phyloP scores from a whole-genome alignment of 2,329 filamentous ascomycete genomes.

The Cladosporium sp. region DNA sequence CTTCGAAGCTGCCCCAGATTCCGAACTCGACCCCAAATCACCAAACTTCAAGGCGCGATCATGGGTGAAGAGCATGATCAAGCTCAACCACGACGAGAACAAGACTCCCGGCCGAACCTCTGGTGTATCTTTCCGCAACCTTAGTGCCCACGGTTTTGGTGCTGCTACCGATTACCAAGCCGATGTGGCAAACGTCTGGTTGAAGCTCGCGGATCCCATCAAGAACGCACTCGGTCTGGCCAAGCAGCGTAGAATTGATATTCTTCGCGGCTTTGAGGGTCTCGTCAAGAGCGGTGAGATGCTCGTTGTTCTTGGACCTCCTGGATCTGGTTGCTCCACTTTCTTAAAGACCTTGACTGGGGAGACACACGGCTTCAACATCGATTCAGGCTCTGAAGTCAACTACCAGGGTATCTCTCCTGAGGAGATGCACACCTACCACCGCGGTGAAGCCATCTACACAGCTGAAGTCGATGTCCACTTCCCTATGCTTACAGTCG shows the following conservation, averaged over 20 bases:
- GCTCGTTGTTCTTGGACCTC: slow-evolving; percentile 72
- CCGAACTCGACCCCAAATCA: slow-evolving; percentile 48
- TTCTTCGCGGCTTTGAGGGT: slow-evolving; percentile 67
- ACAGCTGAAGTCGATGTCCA: slow-evolving; percentile 82
- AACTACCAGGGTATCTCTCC: slow-evolving; percentile 79
- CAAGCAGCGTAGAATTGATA: slow-evolving; percentile 51
- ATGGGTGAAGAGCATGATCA: slow-evolving; percentile 53
- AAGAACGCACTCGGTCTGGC: slow-evolving; percentile 37
- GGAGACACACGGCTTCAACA: slow-evolving; percentile 75
- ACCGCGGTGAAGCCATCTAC: slow-evolving; percentile 84
- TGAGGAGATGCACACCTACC: slow-evolving; percentile 73
- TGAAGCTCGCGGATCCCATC: slow-evolving; percentile 42
- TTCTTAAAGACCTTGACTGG: slow-evolving; percentile 82
- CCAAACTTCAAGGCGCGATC: slow-evolving; percentile 49
- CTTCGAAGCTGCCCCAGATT: slow-evolving; percentile 43
- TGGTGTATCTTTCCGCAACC: slow-evolving; percentile 47
- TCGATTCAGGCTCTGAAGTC: slow-evolving; percentile 70
- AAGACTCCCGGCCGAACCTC: slow-evolving; percentile 46
- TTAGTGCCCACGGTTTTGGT: slow-evolving; percentile 53
- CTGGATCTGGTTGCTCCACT: slow-evolving; percentile 72
- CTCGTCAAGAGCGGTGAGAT: slow-evolving; percentile 71
- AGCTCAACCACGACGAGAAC: slow-evolving; percentile 46
- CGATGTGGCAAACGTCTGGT: slow-evolving; percentile 49
- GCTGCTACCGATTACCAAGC: slow-evolving; percentile 53
- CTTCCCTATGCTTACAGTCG: slow-evolving; percentile 74